Conservation (phyloP, 176 grass and related monocot species). For the sorghum (Sorghum bicolor) region DNA sequence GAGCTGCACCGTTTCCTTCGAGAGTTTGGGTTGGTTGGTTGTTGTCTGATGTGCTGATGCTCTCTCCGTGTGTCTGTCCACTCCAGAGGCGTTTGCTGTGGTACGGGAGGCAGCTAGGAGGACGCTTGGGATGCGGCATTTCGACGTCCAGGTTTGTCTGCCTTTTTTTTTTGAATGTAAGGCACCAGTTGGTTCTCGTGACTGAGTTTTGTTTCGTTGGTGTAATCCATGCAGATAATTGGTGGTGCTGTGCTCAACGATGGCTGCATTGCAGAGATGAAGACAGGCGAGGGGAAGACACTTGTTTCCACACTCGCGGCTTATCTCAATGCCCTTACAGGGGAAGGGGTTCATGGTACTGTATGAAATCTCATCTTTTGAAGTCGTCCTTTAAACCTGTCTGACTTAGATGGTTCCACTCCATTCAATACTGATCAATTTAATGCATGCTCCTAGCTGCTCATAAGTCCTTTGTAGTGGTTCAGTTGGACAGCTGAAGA, state of each 20-base stretch:
- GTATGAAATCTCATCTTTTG: background rate
- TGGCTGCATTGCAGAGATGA: constrained; percentile 98
- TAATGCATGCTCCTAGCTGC: background rate
- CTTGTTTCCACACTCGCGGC: constrained; percentile 84
- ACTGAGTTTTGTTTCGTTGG: background rate
- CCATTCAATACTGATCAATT: background rate
- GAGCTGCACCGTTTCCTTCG: background rate
- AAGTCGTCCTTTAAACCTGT: background rate
- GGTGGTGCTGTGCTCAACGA: constrained; percentile 96
- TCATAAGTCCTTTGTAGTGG: background rate
- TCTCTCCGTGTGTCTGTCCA: background rate
- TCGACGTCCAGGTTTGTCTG: constrained; percentile 59
- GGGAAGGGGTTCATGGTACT: constrained; percentile 93
- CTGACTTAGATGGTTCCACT: background rate
- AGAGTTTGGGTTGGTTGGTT: background rate
- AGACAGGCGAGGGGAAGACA: constrained; percentile 93
- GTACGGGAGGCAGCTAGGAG: constrained; percentile 85
- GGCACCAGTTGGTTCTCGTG: background rate
- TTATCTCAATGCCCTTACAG: constrained; percentile 82
- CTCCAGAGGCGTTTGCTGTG: constrained; percentile 78
- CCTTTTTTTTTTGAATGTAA: background rate
- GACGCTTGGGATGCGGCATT: constrained; percentile 84
- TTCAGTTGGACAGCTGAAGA: background rate
- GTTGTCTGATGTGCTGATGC: constrained; percentile 11
- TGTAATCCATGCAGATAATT: constrained; percentile 59